Conservation (phyloP, 306 rosid genomes). For the Gleditsia sinensis region DNA sequence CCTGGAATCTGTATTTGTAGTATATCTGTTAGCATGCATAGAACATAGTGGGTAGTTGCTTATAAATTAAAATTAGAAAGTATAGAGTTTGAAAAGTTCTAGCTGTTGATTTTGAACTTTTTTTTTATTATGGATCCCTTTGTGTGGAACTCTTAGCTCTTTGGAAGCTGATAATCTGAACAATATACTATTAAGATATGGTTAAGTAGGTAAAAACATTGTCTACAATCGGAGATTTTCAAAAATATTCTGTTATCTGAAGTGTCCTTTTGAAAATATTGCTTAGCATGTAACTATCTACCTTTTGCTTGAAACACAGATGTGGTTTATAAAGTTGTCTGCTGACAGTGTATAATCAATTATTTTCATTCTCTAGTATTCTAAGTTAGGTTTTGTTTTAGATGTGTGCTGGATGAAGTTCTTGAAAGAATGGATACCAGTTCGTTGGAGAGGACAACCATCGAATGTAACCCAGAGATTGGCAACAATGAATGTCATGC, state of each 20-base stretch:
- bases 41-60: constrained; percentile 22
- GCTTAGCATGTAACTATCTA: constrained; percentile 10
- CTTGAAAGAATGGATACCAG: constrained; percentile 47
- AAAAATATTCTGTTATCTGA: background rate
- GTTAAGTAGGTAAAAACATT: constrained; percentile 17
- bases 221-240: background rate
- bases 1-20: constrained; percentile 20
- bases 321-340: constrained; percentile 26
- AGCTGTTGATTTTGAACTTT: constrained; percentile 4
- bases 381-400: constrained; percentile 46
- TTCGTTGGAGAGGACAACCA: constrained; percentile 39
- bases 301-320: constrained; percentile 19
- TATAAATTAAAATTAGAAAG: constrained; percentile 5
- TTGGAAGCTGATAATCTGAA: constrained; percentile 22
- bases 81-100: constrained; percentile 13
- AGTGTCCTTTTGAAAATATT: constrained; percentile 6
- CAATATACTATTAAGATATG: background rate
- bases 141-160: constrained; percentile 5
- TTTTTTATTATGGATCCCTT: constrained; percentile 3
- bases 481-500: constrained; percentile 40
- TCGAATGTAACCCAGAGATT: constrained; percentile 43
- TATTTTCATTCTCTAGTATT: constrained; percentile 35
- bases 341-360: constrained; percentile 27
- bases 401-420: constrained; percentile 65
- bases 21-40: constrained; percentile 14